Evolutionary conservation across 179 eudicot genomes (phyloP).

Genomic region (Gypsophila paniculata): DNA sequence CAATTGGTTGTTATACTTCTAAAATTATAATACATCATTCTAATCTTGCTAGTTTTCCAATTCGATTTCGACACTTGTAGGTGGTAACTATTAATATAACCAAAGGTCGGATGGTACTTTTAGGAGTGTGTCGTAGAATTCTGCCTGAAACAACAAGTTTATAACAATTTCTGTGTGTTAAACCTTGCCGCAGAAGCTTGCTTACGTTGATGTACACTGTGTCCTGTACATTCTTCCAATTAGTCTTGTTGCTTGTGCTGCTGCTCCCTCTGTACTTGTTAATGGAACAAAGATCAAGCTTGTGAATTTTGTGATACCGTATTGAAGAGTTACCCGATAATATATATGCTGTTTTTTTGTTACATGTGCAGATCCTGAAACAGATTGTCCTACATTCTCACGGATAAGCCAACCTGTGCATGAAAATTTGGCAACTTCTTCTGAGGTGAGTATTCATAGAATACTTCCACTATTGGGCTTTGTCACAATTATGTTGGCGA

Average conservation of each 20-base stretch:
- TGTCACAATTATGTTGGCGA: neutral
- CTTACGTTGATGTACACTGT: neutral
- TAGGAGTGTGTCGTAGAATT: neutral
- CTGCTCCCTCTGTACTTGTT: neutral
- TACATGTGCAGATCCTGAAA: conserved; percentile 36
- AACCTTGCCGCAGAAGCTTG: neutral
- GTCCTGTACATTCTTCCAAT: neutral
- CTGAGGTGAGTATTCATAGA: conserved; percentile 33
- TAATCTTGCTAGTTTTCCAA: neutral
- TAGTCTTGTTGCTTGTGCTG: neutral
- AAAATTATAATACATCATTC: neutral
- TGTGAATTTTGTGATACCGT: neutral
- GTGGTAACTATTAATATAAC: neutral
- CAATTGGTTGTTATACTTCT: neutral
- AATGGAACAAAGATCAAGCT: conserved; percentile 10
- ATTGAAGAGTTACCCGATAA: neutral
- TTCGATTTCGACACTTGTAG: neutral
- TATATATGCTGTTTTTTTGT: neutral
- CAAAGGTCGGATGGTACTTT: neutral
- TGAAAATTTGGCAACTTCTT: conserved; percentile 44
- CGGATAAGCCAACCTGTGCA: conserved; percentile 59
- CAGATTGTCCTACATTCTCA: conserved; percentile 51
- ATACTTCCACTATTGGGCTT: neutral
- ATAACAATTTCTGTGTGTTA: neutral
- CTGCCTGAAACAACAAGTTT: neutral